Percentiles rank a stretch among this genome's conserved stretches.
Evolutionary conservation across 352 stramenopile species (phyloP).

Genomic region (Phytophthora syringae): DNA sequence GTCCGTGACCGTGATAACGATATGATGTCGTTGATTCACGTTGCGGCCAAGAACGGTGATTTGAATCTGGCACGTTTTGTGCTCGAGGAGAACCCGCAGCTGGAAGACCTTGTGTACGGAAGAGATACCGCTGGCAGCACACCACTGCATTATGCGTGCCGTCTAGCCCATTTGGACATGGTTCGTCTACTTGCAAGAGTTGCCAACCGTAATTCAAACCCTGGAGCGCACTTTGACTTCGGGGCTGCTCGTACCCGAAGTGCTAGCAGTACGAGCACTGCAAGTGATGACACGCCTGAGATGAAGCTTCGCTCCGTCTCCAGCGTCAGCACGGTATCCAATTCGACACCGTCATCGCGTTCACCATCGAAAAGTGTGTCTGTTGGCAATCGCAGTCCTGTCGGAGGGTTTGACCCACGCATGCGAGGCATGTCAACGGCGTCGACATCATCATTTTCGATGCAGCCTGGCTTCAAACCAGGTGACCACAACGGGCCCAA

Average conservation of each 20-base stretch:
- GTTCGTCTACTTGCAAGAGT: conserved; percentile 86
- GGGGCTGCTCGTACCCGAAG: conserved; percentile 57
- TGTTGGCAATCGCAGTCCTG: conserved; percentile 37
- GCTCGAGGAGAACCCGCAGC: conserved; percentile 77
- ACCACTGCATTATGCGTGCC: conserved; percentile 84
- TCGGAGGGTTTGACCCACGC: conserved; percentile 33
- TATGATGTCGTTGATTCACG: conserved; percentile 90
- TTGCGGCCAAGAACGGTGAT: conserved; percentile 88
- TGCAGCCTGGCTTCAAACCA: conserved; percentile 60
- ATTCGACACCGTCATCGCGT: conserved; percentile 37
- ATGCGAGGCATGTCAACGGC: conserved; percentile 47
- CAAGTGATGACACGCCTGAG: conserved; percentile 42
- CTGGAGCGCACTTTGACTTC: conserved; percentile 57
- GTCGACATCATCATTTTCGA: conserved; percentile 59
- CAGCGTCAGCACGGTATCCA: conserved; percentile 49
- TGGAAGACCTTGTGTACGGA: conserved; percentile 88
- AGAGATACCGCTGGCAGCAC: conserved; percentile 80
- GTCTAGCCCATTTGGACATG: conserved; percentile 85
- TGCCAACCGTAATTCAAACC: conserved; percentile 81
- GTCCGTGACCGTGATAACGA: conserved; percentile 78
- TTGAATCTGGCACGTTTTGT: conserved; percentile 86
- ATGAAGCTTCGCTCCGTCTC: conserved; percentile 72
- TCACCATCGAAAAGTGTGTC: conserved; percentile 63
- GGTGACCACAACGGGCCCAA: conserved; percentile 58
- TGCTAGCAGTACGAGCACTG: conserved; percentile 71